These are phyloP conservation scores for Oxyria digyna DNA, from an alignment of 148 eudicot species.

Conservation along the genomic window DNA sequence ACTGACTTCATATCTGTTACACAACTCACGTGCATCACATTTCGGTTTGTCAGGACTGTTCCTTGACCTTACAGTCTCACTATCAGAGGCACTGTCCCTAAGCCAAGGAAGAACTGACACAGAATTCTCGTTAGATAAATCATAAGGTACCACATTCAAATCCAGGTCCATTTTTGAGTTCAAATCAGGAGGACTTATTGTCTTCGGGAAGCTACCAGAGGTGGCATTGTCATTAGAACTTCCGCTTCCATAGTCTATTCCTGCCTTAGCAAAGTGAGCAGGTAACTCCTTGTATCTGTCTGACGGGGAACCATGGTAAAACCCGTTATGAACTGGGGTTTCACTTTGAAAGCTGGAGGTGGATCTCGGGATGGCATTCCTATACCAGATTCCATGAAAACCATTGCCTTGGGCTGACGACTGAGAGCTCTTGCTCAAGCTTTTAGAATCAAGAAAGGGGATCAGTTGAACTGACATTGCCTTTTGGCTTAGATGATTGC, in stretches of 20 bases:
- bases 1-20: not conserved
- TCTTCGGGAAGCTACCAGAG: conserved; percentile 21
- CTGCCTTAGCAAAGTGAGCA: conserved; percentile 19
- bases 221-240: conserved; percentile 24
- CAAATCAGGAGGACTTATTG: conserved; percentile 18
- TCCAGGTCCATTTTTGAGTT: conserved; percentile 35
- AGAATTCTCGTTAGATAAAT: conserved; percentile 21
- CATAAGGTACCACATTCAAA: conserved; percentile 36
- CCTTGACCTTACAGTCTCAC: conserved; percentile 19
- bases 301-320: conserved; percentile 39
- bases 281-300: conserved; percentile 25
- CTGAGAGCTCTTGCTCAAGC: conserved; percentile 25
- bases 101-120: conserved; percentile 54
- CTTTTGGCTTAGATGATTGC: conserved; percentile 28
- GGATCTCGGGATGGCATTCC: conserved; percentile 22
- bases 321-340: conserved; percentile 27
- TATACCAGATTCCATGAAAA: conserved; percentile 22
- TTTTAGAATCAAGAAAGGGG: conserved; percentile 23
- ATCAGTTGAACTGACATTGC: conserved; percentile 24
- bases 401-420: conserved; percentile 28
- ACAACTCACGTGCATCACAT: conserved; percentile 8
- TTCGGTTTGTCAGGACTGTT: conserved; percentile 16
- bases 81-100: conserved; percentile 23
- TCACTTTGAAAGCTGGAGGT: conserved; percentile 22
- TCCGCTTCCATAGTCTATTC: conserved; percentile 28